Base-by-base conservation (phyloP, 2,329 filamentous ascomycete species). In the Penicillium sp. region DNA sequence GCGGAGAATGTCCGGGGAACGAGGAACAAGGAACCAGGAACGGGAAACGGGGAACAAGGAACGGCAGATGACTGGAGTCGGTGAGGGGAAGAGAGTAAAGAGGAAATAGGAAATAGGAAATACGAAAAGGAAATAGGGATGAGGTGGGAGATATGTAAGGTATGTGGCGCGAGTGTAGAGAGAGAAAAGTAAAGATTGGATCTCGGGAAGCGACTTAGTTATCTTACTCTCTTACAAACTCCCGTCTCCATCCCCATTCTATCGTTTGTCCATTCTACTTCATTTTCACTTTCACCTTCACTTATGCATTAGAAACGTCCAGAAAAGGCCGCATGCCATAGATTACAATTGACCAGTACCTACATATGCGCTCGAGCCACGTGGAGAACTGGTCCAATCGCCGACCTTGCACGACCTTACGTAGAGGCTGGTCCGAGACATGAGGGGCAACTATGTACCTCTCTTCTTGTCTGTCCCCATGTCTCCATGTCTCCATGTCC, bases 361-460 rank as follows among this genome's bases (percentile, higher is more conserved):
- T 6, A 10, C 14, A 14, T 42, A 34, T 32, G 36, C 46, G 46
- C 41, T 49, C 39, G 42, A 53, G 55, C 57, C 56, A 58, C 57
- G 55, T 59, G 56, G 56, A 51, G 50, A 54, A 57, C 55, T 47
- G 31, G 36, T 36, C 50, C 52, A 51, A 53, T 53, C 55, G 56
- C 54, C 27, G 54, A 57, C 29, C 31, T 10, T 34, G 31, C 31
- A 18, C 31, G 8, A 34, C 31, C n/a, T 31, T 8, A 10, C 8
- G 4, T 8, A 11, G 31, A 34, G 26, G 38, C 41, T 28, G 26
- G 10, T 24, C 7, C 23, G 5, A 32, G 7, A 9, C 9, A 18
- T 27, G 31, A 18, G 14, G 31, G 31, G 31, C 8, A 14, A 13
- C 10, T 5, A n/a, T n/a, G n/a, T n/a, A n/a, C n/a, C n/a, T n/a